A percentile compares a stretch with the other conserved stretches of the same genome.
Conservation (phyloP, 148 eudicot genomes). For the Amaranthus hypochondriacus region DNA sequence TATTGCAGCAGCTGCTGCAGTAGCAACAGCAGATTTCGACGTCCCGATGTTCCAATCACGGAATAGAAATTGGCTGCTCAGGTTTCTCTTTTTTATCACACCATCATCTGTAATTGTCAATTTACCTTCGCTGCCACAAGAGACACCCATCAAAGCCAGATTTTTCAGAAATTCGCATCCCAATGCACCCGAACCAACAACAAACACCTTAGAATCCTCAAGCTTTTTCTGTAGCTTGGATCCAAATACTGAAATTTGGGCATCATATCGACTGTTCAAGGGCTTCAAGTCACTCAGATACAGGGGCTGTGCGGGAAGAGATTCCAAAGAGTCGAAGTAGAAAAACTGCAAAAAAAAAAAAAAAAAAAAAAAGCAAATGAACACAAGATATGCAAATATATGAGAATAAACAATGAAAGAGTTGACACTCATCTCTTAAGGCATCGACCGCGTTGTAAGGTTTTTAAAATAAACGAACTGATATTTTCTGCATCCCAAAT, state of each 20-base stretch:
- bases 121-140: constrained; percentile 59
- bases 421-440: too few relatives aligned
- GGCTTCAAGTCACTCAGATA: constrained; percentile 59
- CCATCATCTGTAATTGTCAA: constrained; percentile 74
- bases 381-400: background rate
- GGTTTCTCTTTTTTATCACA: constrained; percentile 78
- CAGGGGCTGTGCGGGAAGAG: constrained; percentile 62
- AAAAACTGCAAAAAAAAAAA: constrained; percentile 45
- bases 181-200: constrained; percentile 77
- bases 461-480: too few relatives aligned
- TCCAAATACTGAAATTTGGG: constrained; percentile 75
- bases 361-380: background rate
- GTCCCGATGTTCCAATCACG: constrained; percentile 82
- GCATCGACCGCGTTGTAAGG: too few relatives aligned
- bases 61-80: constrained; percentile 75
- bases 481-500: too few relatives aligned
- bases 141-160: constrained; percentile 71
- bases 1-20: constrained; percentile 55
- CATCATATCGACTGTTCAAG: constrained; percentile 70
- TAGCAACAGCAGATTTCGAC: constrained; percentile 77
- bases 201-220: constrained; percentile 54
- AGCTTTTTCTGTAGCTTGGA: constrained; percentile 66
- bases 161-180: constrained; percentile 77
- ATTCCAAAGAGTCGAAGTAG: constrained; percentile 76
- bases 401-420: too few relatives aligned